phyloP scores from a whole-genome alignment of 345 rosid genomes.

The Gossypium sturtianum region DNA sequence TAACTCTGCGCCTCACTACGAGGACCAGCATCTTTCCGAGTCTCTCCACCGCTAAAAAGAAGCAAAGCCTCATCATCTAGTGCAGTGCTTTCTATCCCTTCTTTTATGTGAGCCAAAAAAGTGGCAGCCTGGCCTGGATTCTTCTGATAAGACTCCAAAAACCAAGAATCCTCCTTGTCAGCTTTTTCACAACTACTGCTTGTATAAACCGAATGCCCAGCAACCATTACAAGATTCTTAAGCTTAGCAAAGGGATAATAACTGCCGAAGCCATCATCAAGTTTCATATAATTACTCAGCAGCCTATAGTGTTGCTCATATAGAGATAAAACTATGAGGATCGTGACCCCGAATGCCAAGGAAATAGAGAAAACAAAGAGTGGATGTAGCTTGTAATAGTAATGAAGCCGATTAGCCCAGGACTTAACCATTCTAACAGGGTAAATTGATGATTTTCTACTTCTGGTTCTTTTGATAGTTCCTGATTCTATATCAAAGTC shows the following conservation, averaged over 20 bases:
- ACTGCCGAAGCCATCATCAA: constrained; percentile 25
- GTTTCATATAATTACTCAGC: constrained; percentile 25
- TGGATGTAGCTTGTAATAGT: constrained; percentile 63
- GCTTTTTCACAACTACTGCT: constrained; percentile 68
- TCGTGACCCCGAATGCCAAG: constrained; percentile 56
- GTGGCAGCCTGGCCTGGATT: constrained; percentile 90
- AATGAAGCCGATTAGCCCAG: constrained; percentile 42
- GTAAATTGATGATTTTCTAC: constrained; percentile 33
- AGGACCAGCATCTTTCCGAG: constrained; percentile 92
- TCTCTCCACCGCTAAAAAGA: constrained; percentile 95
- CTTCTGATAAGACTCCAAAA: constrained; percentile 90
- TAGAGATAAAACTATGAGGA: constrained; percentile 43
- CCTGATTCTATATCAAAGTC: constrained; percentile 85
- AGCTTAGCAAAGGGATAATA: constrained; percentile 59
- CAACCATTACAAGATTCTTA: constrained; percentile 88
- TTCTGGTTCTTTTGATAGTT: constrained; percentile 48
- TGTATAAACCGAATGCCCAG: constrained; percentile 92
- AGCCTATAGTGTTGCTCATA: constrained; percentile 42
- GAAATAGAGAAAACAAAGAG: constrained; percentile 39
- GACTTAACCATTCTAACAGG: constrained; percentile 58
- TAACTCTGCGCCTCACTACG: constrained; percentile 98
- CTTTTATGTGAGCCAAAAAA: constrained; percentile 74
- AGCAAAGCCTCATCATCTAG: constrained; percentile 74
- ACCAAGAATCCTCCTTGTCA: constrained; percentile 90
- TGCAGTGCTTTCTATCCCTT: constrained; percentile 57